These are phyloP conservation scores for Aspergillus pseudotamarii DNA, from an alignment of 2,329 filamentous ascomycete genomes.

Conservation along the genomic window DNA sequence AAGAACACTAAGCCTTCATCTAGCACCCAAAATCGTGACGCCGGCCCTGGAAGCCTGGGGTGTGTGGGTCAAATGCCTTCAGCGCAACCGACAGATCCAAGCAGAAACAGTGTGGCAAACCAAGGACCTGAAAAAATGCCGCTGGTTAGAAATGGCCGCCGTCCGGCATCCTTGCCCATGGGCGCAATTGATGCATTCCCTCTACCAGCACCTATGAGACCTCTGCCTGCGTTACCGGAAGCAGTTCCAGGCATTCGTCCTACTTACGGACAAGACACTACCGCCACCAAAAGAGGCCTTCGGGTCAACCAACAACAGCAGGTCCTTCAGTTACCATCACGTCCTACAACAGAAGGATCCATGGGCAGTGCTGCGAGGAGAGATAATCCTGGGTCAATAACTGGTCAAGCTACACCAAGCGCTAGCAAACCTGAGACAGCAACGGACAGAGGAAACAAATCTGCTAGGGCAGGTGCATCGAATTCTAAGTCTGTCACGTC, in stretches of 20 bases:
- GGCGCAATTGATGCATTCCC: constrained; percentile 36
- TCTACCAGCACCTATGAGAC: constrained; percentile 38
- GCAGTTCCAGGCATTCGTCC: constrained; percentile 12
- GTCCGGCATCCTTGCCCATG: constrained; percentile 28
- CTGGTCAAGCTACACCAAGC: not conserved
- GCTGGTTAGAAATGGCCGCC: constrained; percentile 15
- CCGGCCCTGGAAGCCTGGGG: not conserved
- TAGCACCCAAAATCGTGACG: constrained; percentile 4
- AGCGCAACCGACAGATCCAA: not conserved
- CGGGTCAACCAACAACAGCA: not conserved
- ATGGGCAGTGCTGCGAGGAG: not conserved
- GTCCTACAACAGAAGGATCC: not conserved
- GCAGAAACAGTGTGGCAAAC: not conserved
- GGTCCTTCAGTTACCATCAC: not conserved
- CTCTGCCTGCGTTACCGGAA: constrained; percentile 38
- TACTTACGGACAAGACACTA: constrained; percentile 9
- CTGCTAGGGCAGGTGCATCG: constrained; percentile 7
- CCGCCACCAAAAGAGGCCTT: not conserved
- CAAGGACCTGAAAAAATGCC: constrained; percentile 7
- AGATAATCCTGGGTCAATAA: not conserved
- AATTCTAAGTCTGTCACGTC: constrained; percentile 10
- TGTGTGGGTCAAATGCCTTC: not conserved
- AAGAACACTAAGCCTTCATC: not conserved
- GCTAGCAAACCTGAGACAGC: not conserved
- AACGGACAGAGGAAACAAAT: not conserved